Evolutionary conservation across 352 stramenopile genomes (phyloP).

Genomic region (Globisporangium mamillatum): DNA sequence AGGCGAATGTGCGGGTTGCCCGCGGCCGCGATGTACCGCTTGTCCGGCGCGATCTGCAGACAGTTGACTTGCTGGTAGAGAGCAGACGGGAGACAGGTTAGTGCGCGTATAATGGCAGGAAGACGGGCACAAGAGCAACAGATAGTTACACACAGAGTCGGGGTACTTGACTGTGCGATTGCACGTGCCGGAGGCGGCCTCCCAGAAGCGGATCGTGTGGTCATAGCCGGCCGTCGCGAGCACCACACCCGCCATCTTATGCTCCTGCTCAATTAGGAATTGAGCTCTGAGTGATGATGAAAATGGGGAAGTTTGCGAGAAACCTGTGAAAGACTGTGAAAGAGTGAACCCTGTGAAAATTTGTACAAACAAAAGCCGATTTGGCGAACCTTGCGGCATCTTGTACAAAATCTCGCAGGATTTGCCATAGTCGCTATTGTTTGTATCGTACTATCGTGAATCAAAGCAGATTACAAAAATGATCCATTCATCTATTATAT

Average conservation of each 20-base stretch:
- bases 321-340: no score
- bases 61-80: constrained; percentile 92
- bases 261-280: not conserved
- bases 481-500: not conserved
- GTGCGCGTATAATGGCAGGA: not conserved
- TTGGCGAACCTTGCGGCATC: no score
- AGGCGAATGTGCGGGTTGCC: constrained; percentile 97
- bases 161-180: constrained; percentile 95
- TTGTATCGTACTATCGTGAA: no score
- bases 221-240: constrained; percentile 97
- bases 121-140: not conserved
- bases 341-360: no score
- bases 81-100: not conserved
- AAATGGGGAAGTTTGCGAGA: not conserved
- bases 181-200: constrained; percentile 94
- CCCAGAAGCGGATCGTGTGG: constrained; percentile 99
- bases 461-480: not conserved
- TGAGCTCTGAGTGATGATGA: not conserved
- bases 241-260: constrained; percentile 90
- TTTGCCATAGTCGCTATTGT: no score
- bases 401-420: no score
- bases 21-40: constrained; percentile 95
- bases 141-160: constrained; percentile 75
- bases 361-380: no score
- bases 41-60: constrained; percentile 96